Conservation (phyloP, 345 rosid genomes). For the Boechera divaricarpa region DNA sequence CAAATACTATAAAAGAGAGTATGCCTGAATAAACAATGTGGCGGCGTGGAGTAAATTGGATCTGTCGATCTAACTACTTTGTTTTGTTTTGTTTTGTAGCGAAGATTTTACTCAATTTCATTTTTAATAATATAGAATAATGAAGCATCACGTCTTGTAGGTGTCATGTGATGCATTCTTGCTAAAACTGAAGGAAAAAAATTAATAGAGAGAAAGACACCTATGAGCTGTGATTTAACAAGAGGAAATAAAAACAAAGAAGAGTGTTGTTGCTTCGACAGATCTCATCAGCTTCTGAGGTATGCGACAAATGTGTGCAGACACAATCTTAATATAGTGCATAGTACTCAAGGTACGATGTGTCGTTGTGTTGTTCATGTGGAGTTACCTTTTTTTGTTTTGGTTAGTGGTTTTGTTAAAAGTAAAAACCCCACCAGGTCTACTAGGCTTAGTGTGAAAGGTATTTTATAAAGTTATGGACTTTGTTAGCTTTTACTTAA, state of each 20-base stretch:
- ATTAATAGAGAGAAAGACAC: not conserved
- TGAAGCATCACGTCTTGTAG: slow-evolving; percentile 34
- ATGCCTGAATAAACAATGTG: slow-evolving; percentile 37
- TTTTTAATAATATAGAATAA: slow-evolving; percentile 9
- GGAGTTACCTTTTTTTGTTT: slow-evolving; percentile 12
- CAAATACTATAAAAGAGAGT: slow-evolving; percentile 12
- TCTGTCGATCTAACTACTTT: slow-evolving; percentile 43
- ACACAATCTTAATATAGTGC: slow-evolving; percentile 41
- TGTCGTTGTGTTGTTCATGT: slow-evolving; percentile 34
- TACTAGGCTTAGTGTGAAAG: slow-evolving; percentile 37
- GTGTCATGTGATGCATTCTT: slow-evolving; percentile 33
- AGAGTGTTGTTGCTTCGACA: slow-evolving; percentile 29
- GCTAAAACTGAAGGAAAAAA: not conserved
- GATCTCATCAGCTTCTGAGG: slow-evolving; percentile 27
- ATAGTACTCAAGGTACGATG: slow-evolving; percentile 34
- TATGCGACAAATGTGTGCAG: slow-evolving; percentile 38
- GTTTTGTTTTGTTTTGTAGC: slow-evolving; percentile 20
- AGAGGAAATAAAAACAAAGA: slow-evolving; percentile 2
- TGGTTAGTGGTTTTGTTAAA: slow-evolving; percentile 31
- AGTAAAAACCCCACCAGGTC: slow-evolving; percentile 30
- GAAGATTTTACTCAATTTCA: not conserved
- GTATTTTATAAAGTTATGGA: slow-evolving; percentile 35
- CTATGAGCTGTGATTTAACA: slow-evolving; percentile 12
- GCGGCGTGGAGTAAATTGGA: slow-evolving; percentile 44
- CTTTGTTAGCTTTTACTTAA: slow-evolving; percentile 36